Evolutionary conservation across 2,329 filamentous ascomycete species (phyloP).

Genomic region (Paramyrothecium roridum): DNA sequence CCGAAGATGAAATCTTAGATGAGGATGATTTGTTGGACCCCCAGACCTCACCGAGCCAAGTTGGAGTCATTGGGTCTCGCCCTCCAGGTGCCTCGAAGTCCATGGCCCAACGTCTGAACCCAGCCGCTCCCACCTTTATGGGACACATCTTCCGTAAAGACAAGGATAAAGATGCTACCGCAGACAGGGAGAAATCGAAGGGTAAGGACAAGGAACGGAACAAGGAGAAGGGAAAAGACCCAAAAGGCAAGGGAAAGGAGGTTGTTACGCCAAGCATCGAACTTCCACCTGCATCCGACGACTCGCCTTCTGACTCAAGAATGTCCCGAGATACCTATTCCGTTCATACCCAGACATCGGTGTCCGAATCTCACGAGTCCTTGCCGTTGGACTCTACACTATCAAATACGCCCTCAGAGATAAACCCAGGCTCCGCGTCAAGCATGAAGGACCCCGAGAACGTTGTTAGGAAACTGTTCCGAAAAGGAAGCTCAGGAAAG

Average conservation of each 20-base stretch:
- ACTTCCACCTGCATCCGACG: constrained; percentile 31
- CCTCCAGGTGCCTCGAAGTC: constrained; percentile 44
- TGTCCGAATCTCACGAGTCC: constrained; percentile 60
- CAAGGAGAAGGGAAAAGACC: constrained; percentile 28
- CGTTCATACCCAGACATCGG: constrained; percentile 54
- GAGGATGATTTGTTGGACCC: constrained; percentile 52
- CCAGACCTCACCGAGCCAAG: constrained; percentile 52
- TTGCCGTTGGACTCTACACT: constrained; percentile 50
- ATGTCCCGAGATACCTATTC: constrained; percentile 56
- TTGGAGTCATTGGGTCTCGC: constrained; percentile 77
- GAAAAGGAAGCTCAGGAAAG: constrained; percentile 64
- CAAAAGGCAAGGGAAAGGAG: constrained; percentile 34
- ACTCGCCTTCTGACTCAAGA: constrained; percentile 50
- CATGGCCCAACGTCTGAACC: constrained; percentile 70
- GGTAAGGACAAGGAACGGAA: constrained; percentile 30
- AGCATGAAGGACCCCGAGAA: constrained; percentile 51
- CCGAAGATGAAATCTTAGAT: constrained; percentile 62
- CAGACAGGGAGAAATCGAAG: constrained; percentile 16
- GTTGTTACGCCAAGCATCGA: constrained; percentile 35
- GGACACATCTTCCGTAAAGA: constrained; percentile 58
- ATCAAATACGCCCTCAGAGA: constrained; percentile 57
- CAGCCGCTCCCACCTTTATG: constrained; percentile 85
- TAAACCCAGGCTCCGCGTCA: constrained; percentile 34
- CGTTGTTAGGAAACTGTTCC: constrained; percentile 58
- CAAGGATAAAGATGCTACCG: constrained; percentile 31